These are phyloP conservation scores for Alternaria sp. DNA, from an alignment of 2,329 filamentous ascomycete genomes.

Conservation along the genomic window DNA sequence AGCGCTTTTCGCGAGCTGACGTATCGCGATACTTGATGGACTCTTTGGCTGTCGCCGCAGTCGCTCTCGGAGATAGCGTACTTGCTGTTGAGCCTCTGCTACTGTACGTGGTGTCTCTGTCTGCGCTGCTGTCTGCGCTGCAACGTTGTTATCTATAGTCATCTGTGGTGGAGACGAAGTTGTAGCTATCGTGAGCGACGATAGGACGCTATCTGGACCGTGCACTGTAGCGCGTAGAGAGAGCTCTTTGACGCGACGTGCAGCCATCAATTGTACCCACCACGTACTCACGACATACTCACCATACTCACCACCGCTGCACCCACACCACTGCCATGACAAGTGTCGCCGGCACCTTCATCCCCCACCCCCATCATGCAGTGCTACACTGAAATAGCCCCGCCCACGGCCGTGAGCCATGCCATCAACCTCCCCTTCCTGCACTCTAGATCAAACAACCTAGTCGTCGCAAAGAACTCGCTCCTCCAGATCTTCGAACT, in stretches of 20 bases:
- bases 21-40: neutral
- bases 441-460: constrained; percentile 78
- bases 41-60: neutral
- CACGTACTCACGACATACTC: too few species aligned
- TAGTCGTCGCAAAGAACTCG: constrained; percentile 91
- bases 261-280: too few species aligned
- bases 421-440: constrained; percentile 82
- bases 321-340: constrained; percentile 25
- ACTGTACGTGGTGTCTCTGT: neutral
- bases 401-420: constrained; percentile 93
- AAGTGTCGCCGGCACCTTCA: constrained; percentile 5
- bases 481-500: constrained; percentile 89
- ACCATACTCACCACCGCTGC: neutral
- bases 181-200: neutral
- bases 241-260: too few species aligned
- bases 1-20: constrained; percentile 1
- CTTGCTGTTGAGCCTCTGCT: neutral
- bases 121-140: neutral
- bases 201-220: neutral
- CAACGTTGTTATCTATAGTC: neutral
- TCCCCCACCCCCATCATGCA: constrained; percentile 70
- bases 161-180: neutral
- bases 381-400: constrained; percentile 95
- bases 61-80: neutral
- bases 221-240: too few species aligned